Evolutionary conservation across 208 protist species (phyloP).

Genomic region (Crithidia brevicula): DNA sequence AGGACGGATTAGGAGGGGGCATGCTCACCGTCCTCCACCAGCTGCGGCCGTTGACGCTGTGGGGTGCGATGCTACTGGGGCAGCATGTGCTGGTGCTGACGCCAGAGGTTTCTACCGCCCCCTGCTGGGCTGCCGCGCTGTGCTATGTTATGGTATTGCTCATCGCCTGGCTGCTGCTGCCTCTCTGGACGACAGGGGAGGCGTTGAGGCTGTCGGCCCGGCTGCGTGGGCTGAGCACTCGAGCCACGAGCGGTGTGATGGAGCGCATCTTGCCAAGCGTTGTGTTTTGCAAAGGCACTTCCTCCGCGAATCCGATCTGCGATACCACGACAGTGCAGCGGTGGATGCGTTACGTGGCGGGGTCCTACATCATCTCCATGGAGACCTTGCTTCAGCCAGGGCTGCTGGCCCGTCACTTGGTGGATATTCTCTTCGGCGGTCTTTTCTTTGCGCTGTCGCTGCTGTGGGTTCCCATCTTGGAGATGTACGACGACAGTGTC

Average conservation of each 20-base stretch:
- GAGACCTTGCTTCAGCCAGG: slow-evolving; percentile 14
- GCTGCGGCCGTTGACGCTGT: slow-evolving; percentile 14
- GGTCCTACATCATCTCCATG: slow-evolving; percentile 4
- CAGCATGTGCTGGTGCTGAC: slow-evolving; percentile 8
- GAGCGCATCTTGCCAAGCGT: not conserved
- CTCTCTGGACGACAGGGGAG: not conserved
- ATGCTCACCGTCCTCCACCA: slow-evolving; percentile 16
- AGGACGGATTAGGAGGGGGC: not conserved
- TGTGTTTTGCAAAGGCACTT: too few relatives aligned
- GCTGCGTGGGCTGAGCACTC: not conserved
- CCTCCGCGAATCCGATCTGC: too few relatives aligned
- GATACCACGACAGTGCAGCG: not conserved
- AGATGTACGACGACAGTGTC: slow-evolving; percentile 37
- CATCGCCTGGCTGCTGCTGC: not conserved
- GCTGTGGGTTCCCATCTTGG: slow-evolving; percentile 88
- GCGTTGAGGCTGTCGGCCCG: not conserved
- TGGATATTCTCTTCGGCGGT: slow-evolving; percentile 85
- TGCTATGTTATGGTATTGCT: slow-evolving; percentile 11
- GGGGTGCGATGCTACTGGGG: slow-evolving; percentile 4
- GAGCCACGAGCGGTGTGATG: not conserved
- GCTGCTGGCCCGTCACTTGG: slow-evolving; percentile 40
- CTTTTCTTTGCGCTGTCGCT: slow-evolving; percentile 92
- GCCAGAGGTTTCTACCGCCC: slow-evolving; percentile 4
- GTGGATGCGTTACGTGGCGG: not conserved
- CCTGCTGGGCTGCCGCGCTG: slow-evolving; percentile 9